Evolutionary conservation across 2,329 filamentous ascomycete genomes (phyloP), one percentile per base, ranked within the genome.

Genomic region (Aureobasidium sp.): DNA sequence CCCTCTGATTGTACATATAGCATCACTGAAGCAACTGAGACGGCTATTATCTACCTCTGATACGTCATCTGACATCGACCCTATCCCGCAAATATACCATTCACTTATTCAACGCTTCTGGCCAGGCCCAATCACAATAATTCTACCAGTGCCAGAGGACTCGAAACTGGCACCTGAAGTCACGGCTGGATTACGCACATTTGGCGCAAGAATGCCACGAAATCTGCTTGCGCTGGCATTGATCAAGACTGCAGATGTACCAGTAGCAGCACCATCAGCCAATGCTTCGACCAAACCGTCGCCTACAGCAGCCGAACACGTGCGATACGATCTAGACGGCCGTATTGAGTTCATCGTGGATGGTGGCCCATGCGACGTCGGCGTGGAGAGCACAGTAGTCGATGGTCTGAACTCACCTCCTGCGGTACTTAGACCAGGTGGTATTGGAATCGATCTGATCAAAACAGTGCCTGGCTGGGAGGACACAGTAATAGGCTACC

Each of bases 321-420:
- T 99, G 13, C 81, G 85, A 25, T 86, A 96, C 64, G 94, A 99
- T 71, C 78, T 99, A 11, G 75, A 86, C 41, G 91, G 91, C 0
- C 84, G 87, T 53, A 95, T 99, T 66, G 85, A 89, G 68, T 79
- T 93, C 5, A 94, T 99, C 62, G 78, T 99, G 0, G 93, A 99
- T 67, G 94, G 93, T 2, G 94, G 94, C 0, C 77, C 86, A 0
- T 97, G 92, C 69, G 81, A 82, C 21, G 91, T 99, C 11, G 94
- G 94, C 1, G 91, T 99, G 0, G 94, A 99, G 76, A 97, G 91
- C 72, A 99, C 94, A 0, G 94, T 99, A 1, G 91, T 99, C 0
- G 94, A 97, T 70, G 94, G 94, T 0, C 77, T 97, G 14, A 90
- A 85, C 62, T 76, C 82, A 50, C 92, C 93, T 7, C 94, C 94